phyloP scores from a whole-genome alignment of 495 filamentous ascomycete species.

The Trypethelium eluteriae region DNA sequence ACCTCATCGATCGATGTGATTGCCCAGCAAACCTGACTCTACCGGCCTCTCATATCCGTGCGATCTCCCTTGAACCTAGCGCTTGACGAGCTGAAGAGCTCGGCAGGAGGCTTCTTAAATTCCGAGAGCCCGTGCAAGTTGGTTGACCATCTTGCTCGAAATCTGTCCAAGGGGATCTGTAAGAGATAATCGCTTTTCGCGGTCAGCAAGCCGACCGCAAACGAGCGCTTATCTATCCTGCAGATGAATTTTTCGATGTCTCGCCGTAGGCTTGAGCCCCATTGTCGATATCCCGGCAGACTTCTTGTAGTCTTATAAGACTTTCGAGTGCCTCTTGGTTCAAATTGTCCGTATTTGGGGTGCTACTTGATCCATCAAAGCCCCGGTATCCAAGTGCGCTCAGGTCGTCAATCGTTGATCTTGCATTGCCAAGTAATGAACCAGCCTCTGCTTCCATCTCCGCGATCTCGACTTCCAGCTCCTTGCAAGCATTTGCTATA shows the following conservation, averaged over 20 bases:
- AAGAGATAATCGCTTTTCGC: too few species aligned
- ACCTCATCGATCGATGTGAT: too few species aligned
- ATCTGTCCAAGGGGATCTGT: too few species aligned
- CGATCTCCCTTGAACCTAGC: too few species aligned
- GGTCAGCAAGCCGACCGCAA: too few species aligned
- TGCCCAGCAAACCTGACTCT: too few species aligned
- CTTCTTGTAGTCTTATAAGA: constrained; percentile 23
- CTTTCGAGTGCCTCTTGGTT: constrained; percentile 45
- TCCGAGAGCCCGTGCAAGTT: too few species aligned
- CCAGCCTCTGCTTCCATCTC: constrained; percentile 57
- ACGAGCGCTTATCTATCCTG: background rate
- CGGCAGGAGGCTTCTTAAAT: too few species aligned
- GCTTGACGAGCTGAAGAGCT: too few species aligned
- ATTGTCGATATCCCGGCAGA: constrained; percentile 11
- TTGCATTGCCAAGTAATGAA: constrained; percentile 51
- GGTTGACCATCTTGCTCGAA: too few species aligned
- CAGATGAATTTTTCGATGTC: background rate
- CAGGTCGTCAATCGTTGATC: constrained; percentile 57
- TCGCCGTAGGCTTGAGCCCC: background rate
- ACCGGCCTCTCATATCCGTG: too few species aligned
- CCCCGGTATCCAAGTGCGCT: constrained; percentile 66
- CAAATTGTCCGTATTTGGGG: constrained; percentile 50
- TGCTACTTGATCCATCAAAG: constrained; percentile 53
- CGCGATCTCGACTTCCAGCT: constrained; percentile 59
- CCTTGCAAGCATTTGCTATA: constrained; percentile 57